Percentiles rank a stretch among this genome's conserved stretches.
Conservation (phyloP, 768 basidiomycete genomes). For the Cytidiella melzeri region DNA sequence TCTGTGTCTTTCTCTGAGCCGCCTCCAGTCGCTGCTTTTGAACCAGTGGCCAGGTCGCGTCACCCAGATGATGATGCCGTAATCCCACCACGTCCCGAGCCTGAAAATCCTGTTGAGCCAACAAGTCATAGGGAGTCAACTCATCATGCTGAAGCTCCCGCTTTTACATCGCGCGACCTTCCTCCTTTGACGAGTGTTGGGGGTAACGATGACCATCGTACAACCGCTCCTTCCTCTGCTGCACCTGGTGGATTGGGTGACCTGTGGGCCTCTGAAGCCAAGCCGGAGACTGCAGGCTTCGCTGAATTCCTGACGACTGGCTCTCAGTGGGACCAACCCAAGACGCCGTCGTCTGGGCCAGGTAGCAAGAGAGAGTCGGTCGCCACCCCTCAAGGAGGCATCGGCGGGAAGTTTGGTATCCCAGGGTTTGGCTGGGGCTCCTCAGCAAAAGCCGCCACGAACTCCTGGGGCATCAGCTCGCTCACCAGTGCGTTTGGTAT, state of each 20-base stretch:
- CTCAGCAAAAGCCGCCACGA: background rate
- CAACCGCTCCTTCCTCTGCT: background rate
- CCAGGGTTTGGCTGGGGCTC: background rate
- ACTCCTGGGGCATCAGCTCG: background rate
- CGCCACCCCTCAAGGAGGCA: background rate
- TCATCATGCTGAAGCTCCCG: background rate
- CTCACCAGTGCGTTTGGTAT: constrained; percentile 6
- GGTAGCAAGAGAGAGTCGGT: constrained; percentile 1
- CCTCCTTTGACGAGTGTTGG: background rate
- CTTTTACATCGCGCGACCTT: background rate
- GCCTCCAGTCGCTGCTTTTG: no score
- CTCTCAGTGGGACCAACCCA: background rate
- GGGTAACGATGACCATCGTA: background rate
- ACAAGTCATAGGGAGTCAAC: background rate
- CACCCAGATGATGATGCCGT: constrained; percentile 7
- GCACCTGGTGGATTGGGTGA: constrained; percentile 1
- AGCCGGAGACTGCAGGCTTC: background rate
- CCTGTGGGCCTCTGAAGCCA: constrained; percentile 6
- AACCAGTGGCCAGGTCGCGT: no score
- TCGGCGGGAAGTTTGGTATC: background rate
- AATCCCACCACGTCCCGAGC: constrained; percentile 1
- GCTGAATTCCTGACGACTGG: constrained; percentile 7
- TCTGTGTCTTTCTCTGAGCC: no score
- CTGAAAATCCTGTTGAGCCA: background rate
- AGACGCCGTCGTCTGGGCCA: background rate